phyloP scores from a whole-genome alignment of 108 stramenopile genomes.

The Pseudonitzschia multistriata region DNA sequence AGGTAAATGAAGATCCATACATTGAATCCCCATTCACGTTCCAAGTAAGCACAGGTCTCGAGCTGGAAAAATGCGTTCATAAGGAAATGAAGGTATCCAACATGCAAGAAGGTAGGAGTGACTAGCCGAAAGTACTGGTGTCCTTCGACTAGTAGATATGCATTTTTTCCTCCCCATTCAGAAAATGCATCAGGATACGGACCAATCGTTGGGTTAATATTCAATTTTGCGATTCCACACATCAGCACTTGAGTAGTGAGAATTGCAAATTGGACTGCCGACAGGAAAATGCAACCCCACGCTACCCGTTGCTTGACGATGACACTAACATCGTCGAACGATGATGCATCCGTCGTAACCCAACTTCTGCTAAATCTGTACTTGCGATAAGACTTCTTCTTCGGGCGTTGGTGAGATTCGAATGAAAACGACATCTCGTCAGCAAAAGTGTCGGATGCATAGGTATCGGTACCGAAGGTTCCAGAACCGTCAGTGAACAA shows the following conservation, averaged over 20 bases:
- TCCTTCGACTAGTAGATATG: conserved; percentile 44
- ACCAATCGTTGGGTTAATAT: conserved; percentile 59
- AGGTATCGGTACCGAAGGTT: no score
- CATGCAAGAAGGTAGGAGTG: conserved; percentile 54
- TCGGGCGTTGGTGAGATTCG: background rate
- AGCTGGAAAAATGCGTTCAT: conserved; percentile 54
- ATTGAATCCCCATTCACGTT: conserved; percentile 62
- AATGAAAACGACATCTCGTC: no score
- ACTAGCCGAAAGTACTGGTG: conserved; percentile 49
- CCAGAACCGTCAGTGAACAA: background rate
- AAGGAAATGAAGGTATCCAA: conserved; percentile 57
- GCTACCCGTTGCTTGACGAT: conserved; percentile 37
- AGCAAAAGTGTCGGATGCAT: no score
- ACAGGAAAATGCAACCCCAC: conserved; percentile 33
- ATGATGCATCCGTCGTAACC: background rate
- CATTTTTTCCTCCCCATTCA: conserved; percentile 73
- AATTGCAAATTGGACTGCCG: conserved; percentile 38
- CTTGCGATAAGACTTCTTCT: background rate
- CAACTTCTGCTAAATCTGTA: background rate
- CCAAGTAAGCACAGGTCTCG: conserved; percentile 52
- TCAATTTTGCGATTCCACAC: conserved; percentile 54
- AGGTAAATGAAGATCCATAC: conserved; percentile 42
- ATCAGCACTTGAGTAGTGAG: conserved; percentile 38
- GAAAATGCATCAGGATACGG: conserved; percentile 72
- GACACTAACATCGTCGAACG: background rate